Base-by-base conservation (phyloP, 2,329 filamentous ascomycete genomes). In the Huntiella moniliformis region DNA sequence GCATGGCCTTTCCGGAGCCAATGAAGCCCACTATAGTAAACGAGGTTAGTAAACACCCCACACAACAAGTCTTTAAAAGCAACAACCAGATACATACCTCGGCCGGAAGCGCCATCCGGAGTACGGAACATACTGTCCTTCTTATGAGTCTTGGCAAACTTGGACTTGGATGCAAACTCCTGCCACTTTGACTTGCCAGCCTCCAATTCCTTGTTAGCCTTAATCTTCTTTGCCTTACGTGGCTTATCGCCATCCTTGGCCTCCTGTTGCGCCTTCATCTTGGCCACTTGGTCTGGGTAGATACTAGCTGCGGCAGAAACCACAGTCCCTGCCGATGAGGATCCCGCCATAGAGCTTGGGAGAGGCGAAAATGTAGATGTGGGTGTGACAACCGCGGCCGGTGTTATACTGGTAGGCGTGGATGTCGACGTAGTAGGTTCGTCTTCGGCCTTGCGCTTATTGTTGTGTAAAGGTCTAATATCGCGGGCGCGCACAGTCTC, bases 81-180 rank as follows among this genome's bases (percentile, higher is more conserved):
- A 39, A 4, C 17, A 18, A 39, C 1, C 11, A 10, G 18, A 15
- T 28, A 39, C 71, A 54, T 65, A 93, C 87, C 87, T 80, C 86
- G 75, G 48, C 82, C 87, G 56, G 84, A 74, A 17, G 91, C 73
- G 51, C 84, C 79, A 31, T 93, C 86, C 0, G 86, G 85, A 2
- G 87, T 95, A 40, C 87, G 78, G 60, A 95, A 95, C 87, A 95
- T 95, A 68, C 85, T 93, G 42, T 94, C 84, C 64, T 94, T 94
- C 66, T 88, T 88, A 37, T 65, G 63, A 4, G 64, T 53, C 60
- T 79, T 80, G 52, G 68, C 74, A 52, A 75, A 67, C 58, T 84
- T 87, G 40, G 70, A 73, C 60, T 92, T 94, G 56, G 71, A 69
- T 53, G 77, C 82, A 61, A 94, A 98, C 52, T 92, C 83, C 59